Percentiles rank a stretch among this genome's conserved stretches.
Evolutionary conservation across 2,329 filamentous ascomycete genomes (phyloP).

Genomic region (Sordariomycetes sp.): DNA sequence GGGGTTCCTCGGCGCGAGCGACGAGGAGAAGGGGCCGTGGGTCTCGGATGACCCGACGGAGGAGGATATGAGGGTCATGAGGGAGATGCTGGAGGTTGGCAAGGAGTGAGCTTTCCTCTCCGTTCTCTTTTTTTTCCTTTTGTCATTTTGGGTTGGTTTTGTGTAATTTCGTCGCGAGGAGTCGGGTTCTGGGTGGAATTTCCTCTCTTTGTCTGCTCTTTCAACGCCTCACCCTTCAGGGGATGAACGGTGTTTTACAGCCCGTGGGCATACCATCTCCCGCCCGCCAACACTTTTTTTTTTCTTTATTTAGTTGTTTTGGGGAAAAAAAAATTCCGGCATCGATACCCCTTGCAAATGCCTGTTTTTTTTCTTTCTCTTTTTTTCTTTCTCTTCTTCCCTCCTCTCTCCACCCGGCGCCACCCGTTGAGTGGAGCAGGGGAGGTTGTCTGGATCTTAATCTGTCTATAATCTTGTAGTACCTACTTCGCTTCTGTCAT

Average conservation of each 20-base stretch:
- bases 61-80: slow-evolving; percentile 47
- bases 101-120: neutral
- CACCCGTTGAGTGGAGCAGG: neutral
- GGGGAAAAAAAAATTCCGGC: neutral
- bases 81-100: slow-evolving; percentile 27
- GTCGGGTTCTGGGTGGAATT: no score
- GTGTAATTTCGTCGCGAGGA: no score
- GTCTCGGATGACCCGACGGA: slow-evolving; percentile 57
- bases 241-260: no score
- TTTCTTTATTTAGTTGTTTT: neutral
- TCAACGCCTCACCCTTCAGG: no score
- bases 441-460: neutral
- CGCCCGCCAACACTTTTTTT: neutral
- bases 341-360: slow-evolving; percentile 6
- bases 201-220: no score
- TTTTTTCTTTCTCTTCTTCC: slow-evolving; percentile 1
- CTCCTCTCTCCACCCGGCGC: slow-evolving; percentile 3
- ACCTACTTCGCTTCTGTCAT: neutral
- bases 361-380: slow-evolving; percentile 1
- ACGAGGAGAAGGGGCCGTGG: slow-evolving; percentile 82
- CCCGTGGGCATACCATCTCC: neutral
- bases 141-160: no score
- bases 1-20: slow-evolving; percentile 65
- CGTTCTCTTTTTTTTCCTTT: neutral
- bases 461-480: slow-evolving; percentile 1